phyloP scores from a whole-genome alignment of 768 basidiomycete genomes.

The Leccinellum luteum region DNA sequence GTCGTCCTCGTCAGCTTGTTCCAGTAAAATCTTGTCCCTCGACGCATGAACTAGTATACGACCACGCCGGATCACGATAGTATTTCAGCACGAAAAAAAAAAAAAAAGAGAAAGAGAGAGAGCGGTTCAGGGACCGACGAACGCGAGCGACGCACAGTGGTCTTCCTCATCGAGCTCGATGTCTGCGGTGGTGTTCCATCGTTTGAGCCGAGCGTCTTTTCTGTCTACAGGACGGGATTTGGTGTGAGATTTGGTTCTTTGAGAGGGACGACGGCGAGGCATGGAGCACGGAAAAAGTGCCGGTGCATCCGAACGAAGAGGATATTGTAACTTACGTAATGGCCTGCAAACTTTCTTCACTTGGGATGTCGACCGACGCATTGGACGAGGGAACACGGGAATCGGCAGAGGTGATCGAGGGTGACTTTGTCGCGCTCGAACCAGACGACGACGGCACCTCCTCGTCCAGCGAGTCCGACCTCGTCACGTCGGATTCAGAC shows the following conservation, averaged over 20 bases:
- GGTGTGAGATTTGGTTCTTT: constrained; percentile 33
- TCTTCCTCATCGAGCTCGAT: constrained; percentile 79
- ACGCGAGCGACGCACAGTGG: constrained; percentile 52
- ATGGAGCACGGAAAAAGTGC: constrained; percentile 26
- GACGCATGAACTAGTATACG: constrained; percentile 59
- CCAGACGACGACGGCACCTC: neutral
- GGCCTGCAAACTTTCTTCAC: neutral
- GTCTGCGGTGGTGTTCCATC: constrained; percentile 67
- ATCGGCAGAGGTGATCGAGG: neutral
- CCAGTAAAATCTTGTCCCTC: constrained; percentile 74
- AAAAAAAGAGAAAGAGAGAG: neutral
- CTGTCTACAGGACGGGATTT: constrained; percentile 50
- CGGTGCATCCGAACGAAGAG: neutral
- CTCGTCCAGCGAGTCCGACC: neutral
- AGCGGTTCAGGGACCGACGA: neutral
- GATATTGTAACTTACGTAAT: constrained; percentile 18
- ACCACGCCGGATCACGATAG: neutral
- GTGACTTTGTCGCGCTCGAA: constrained; percentile 1
- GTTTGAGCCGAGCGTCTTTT: constrained; percentile 51
- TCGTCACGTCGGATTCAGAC: neutral
- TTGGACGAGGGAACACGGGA: constrained; percentile 7
- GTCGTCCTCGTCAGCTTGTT: constrained; percentile 48
- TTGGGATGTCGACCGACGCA: constrained; percentile 2
- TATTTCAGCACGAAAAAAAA: neutral
- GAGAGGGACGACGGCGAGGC: constrained; percentile 41